A percentile compares a stretch with the other conserved stretches of the same genome.
phyloP scores from a whole-genome alignment of 2,329 filamentous ascomycete genomes.

The Orbilia javanica region DNA sequence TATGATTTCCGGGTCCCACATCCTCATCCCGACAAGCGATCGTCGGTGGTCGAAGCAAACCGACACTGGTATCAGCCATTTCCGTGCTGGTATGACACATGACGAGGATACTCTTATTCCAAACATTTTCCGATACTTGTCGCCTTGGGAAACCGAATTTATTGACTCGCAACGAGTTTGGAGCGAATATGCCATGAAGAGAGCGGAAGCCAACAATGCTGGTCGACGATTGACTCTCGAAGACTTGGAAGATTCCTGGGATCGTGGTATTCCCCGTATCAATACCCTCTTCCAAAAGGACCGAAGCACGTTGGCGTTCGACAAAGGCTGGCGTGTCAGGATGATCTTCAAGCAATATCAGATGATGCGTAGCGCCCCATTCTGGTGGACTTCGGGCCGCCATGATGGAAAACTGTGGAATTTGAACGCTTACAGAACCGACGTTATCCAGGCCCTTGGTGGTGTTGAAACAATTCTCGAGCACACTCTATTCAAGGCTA shows the following conservation, averaged over 20 bases:
- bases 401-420: slow-evolving; percentile 99
- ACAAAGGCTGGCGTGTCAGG: slow-evolving; percentile 95
- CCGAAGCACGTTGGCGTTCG: slow-evolving; percentile 93
- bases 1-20: slow-evolving; percentile 99
- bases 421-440: slow-evolving; percentile 91
- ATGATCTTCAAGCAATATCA: slow-evolving; percentile 99
- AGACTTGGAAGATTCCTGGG: slow-evolving; percentile 98
- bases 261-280: slow-evolving; percentile 95
- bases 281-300: slow-evolving; percentile 99
- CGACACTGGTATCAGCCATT: slow-evolving; percentile 95
- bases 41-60: slow-evolving; percentile 99
- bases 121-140: slow-evolving; percentile 99
- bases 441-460: slow-evolving; percentile 94
- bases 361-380: slow-evolving; percentile 98
- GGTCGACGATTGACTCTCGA: slow-evolving; percentile 94
- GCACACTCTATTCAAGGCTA: slow-evolving; percentile 96
- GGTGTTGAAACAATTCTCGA: slow-evolving; percentile 98
- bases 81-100: slow-evolving; percentile 96
- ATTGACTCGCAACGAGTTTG: slow-evolving; percentile 98
- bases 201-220: slow-evolving; percentile 95
- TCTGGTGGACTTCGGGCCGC: slow-evolving; percentile 98
- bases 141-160: slow-evolving; percentile 98
- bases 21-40: slow-evolving; percentile 95
- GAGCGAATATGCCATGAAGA: slow-evolving; percentile 99
- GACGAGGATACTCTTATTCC: slow-evolving; percentile 98